A percentile compares a stretch with the other conserved stretches of the same genome.
phyloP scores from a whole-genome alignment of 2,329 filamentous ascomycete genomes.

The Mycosphaerella arachidis region DNA sequence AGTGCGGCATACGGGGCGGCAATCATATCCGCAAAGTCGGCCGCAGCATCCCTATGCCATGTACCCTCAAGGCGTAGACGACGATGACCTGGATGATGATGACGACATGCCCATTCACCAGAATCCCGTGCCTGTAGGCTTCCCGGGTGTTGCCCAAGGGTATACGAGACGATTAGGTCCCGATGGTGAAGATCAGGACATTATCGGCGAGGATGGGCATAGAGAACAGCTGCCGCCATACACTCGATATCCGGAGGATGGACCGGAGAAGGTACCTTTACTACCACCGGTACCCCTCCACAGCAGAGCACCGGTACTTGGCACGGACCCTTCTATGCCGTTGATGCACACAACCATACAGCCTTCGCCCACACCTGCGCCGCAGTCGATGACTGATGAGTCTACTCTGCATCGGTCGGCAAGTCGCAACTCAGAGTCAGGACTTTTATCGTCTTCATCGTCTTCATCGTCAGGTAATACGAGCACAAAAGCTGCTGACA shows the following conservation, averaged over 20 bases:
- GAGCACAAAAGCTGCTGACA: constrained; percentile 3
- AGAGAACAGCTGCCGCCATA: constrained; percentile 90
- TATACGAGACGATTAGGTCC: constrained; percentile 72
- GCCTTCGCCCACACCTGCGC: constrained; percentile 25
- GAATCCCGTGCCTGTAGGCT: constrained; percentile 61
- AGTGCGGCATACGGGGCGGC: constrained; percentile 56
- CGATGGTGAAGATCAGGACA: constrained; percentile 80
- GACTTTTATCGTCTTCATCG: constrained; percentile 4
- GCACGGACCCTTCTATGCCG: constrained; percentile 31
- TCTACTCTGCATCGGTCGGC: constrained; percentile 19
- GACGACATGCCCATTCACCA: constrained; percentile 33
- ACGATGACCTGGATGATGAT: constrained; percentile 41
- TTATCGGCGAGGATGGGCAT: constrained; percentile 83
- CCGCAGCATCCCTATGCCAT: constrained; percentile 82
- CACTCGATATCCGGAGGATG: constrained; percentile 77
- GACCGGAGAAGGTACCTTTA: constrained; percentile 49
- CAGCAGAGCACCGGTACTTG: constrained; percentile 31
- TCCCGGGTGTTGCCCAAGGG: constrained; percentile 58
- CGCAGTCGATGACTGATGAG: constrained; percentile 35
- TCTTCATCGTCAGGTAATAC: constrained; percentile 5
- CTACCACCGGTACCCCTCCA: constrained; percentile 32
- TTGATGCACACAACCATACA: constrained; percentile 33
- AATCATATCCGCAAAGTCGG: constrained; percentile 32
- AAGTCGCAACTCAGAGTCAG: neutral
- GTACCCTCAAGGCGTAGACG: constrained; percentile 74